Evolutionary conservation across 202 grass and related monocot genomes (phyloP), one percentile per base, ranked within the genome.

Genomic region (Cymbopogon flexuosus): DNA sequence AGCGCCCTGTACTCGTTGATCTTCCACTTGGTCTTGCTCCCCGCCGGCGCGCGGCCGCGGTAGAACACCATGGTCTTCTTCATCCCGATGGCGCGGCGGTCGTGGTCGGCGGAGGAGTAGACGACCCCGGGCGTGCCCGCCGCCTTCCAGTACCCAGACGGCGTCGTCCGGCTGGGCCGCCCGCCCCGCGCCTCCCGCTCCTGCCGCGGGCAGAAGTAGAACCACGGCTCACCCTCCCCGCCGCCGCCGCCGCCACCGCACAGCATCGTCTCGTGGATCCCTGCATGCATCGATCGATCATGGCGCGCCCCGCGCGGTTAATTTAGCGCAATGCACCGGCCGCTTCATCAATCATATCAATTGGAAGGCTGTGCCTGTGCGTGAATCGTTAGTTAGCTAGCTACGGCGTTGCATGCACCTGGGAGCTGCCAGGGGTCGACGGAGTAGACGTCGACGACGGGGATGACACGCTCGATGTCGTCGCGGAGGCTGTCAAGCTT

Each of bases 61-160:
- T 97, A 97, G 87, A 97, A 97, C 61, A 97, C 93, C 93, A 97
- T 97, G 56, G 87, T 91, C 80, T 93, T 97, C 91, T 91, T 91
- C 82, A 86, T 34, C 52, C 93, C 93, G 75, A 97, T 90, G 79
- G 52, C 69, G 11, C 67, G 79, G 22, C 81, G 68, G 43, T 43
- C 83, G 68, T 81, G 67, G 22, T 41, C 83, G 68, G 70, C 63
- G 27, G 87, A 76, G 83, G 89, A 89, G 83, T 87, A 93, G 66
- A 97, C 93, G 29, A 69, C 59, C 18, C 93, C 87, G 0, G 86
- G 91, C n/a, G 91, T 93, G 46, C 93, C 93, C 54, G 93, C 91
- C 0, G 93, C 93, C 91, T 97, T 97, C 93, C 93, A 97, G 79
- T 93, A 97, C 36, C 93, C 93, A 1, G 87, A 89, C 8, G 93